These are phyloP conservation scores for Zhuliangozyma blackwelliae DNA, from an alignment of 1,139 yeast species.

Conservation along the genomic window DNA sequence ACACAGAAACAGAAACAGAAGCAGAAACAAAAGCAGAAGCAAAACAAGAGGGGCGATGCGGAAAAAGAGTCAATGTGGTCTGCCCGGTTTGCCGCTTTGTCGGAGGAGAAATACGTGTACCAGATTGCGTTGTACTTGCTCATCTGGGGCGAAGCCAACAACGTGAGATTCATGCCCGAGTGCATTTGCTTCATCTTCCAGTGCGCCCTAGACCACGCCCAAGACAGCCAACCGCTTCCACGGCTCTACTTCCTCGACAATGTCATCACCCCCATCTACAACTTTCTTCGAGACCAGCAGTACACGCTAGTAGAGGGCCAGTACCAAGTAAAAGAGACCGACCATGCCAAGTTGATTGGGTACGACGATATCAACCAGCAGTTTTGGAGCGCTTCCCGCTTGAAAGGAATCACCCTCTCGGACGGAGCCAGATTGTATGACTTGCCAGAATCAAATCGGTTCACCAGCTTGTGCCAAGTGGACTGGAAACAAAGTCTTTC, in stretches of 20 bases:
- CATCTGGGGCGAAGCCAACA: slow-evolving; percentile 45
- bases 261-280: slow-evolving; percentile 45
- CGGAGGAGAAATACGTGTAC: slow-evolving; percentile 19
- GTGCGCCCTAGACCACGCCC: slow-evolving; percentile 23
- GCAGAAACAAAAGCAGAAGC: slow-evolving; percentile 3
- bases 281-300: slow-evolving; percentile 40
- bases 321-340: slow-evolving; percentile 51
- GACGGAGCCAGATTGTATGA: slow-evolving; percentile 45
- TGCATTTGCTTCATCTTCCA: slow-evolving; percentile 37
- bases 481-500: slow-evolving; percentile 62
- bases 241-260: slow-evolving; percentile 27
- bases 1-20: slow-evolving; percentile 8
- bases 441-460: slow-evolving; percentile 43
- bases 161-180: slow-evolving; percentile 41
- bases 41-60: slow-evolving; percentile 7
- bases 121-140: slow-evolving; percentile 34
- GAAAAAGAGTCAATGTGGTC: slow-evolving; percentile 13
- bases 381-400: slow-evolving; percentile 73
- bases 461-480: slow-evolving; percentile 41
- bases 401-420: slow-evolving; percentile 42
- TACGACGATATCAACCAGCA: slow-evolving; percentile 85
- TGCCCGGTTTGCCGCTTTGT: slow-evolving; percentile 23
- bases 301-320: slow-evolving; percentile 31
- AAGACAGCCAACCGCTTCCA: slow-evolving; percentile 3
- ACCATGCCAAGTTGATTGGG: slow-evolving; percentile 70